Base-by-base conservation (phyloP, 1,284 basidiomycete genomes). In the Melampsora larici-populina region DNA sequence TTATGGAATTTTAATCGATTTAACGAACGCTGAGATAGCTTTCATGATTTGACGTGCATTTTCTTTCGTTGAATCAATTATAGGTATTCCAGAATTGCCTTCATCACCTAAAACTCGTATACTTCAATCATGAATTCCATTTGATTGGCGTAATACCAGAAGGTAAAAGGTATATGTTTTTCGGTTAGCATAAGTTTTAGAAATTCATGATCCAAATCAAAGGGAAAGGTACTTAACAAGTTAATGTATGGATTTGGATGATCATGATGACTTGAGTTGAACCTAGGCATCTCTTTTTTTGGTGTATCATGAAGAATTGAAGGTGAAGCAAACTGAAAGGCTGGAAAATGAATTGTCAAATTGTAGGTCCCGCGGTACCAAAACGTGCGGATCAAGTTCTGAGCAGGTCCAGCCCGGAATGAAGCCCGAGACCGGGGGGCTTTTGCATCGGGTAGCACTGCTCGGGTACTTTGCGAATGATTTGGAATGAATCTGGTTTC, bases 161-260 rank as follows among this genome's bases (percentile, higher is more conserved):
- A 7, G 18, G 9, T 9, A 60, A 6, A 15, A 33, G 33, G 49
- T 55, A 6, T 11, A 5, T 31, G n/a, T 70, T 13, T 40, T 40
- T 46, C 11, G 3, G 26, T n/a, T 24, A 18, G 7, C 5, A n/a
- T 46, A 29, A 29, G 7, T 17, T 36, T 36, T 5, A 33, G 21
- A 68, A n/a, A 36, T 26, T 40, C 9, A 21, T 26, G 18, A 21
- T 58, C n/a, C 13, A 63, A 15, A 46, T 18, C n/a, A 48, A 9
- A 64, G 17, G 46, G 24, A 62, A 0, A 43, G 46, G 26, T 58
- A 21, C 9, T 62, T 48, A 29, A 72, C 70, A 72, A 72, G 49
- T 72, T 72, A 21, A 72, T 72, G 36, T 62, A 72, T 63, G 70
- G 70, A 48, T 72, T 72, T 33, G 70, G 70, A 46, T 72, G 70